Percentiles rank a stretch among this genome's conserved stretches.
These are phyloP conservation scores for Fusarium sp. DNA, from an alignment of 2,329 filamentous ascomycete species.

Conservation along the genomic window DNA sequence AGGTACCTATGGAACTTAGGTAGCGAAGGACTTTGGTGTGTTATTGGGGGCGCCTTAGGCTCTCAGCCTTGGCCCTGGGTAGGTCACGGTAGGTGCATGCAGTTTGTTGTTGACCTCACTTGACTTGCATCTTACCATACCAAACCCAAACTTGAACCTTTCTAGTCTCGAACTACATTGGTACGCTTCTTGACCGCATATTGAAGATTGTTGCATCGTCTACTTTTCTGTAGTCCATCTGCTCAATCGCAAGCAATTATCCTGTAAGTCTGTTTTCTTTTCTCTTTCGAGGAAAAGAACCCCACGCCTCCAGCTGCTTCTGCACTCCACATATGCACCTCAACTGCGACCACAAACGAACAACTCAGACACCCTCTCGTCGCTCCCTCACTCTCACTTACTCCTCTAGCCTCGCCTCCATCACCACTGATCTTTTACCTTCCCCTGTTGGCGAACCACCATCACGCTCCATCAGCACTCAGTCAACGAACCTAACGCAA, in stretches of 20 bases:
- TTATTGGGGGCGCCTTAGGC: constrained; percentile 23
- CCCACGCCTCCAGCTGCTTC: constrained; percentile 50
- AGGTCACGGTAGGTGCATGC: constrained; percentile 7
- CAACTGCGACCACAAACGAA: constrained; percentile 48
- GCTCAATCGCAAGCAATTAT: constrained; percentile 8
- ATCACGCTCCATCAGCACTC: constrained; percentile 26
- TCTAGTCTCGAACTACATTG: constrained; percentile 17
- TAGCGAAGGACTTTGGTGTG: background rate
- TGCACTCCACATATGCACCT: constrained; percentile 50
- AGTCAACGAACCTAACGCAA: constrained; percentile 26
- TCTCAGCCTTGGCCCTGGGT: constrained; percentile 30
- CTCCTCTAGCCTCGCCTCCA: constrained; percentile 31
- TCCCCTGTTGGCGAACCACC: constrained; percentile 38
- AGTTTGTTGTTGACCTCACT: constrained; percentile 14
- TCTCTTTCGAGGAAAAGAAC: constrained; percentile 52
- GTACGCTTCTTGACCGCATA: constrained; percentile 32
- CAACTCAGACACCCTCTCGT: constrained; percentile 52
- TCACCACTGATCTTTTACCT: constrained; percentile 11
- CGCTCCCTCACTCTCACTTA: constrained; percentile 25
- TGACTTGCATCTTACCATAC: constrained; percentile 14
- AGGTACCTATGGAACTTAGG: background rate
- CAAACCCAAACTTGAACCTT: constrained; percentile 15
- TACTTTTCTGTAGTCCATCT: background rate
- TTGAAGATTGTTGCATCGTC: background rate
- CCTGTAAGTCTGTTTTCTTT: constrained; percentile 33